Evolutionary conservation across 2,329 filamentous ascomycete genomes (phyloP).

Genomic region (Clonostachys rhizophaga): DNA sequence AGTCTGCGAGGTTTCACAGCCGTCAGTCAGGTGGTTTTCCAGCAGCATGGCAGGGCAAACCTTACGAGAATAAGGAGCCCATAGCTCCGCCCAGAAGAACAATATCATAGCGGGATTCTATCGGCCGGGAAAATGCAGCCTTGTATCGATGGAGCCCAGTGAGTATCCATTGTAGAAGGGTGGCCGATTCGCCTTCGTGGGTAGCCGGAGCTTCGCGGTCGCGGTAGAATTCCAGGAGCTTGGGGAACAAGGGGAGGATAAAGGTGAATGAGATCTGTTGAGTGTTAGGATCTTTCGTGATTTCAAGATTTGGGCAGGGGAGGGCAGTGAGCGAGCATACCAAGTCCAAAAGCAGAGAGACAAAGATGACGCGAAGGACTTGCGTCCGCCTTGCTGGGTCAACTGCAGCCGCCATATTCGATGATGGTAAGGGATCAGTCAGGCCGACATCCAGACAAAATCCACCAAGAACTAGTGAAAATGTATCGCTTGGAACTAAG

Average conservation of each 20-base stretch:
- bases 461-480: too few species aligned
- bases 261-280: slow-evolving; percentile 93
- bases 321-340: slow-evolving; percentile 44
- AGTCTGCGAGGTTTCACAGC: slow-evolving; percentile 45
- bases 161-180: slow-evolving; percentile 75
- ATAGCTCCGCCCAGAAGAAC: slow-evolving; percentile 90
- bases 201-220: slow-evolving; percentile 64
- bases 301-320: not conserved
- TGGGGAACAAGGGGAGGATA: slow-evolving; percentile 93
- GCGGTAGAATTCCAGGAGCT: slow-evolving; percentile 93
- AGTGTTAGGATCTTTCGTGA: slow-evolving; percentile 2
- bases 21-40: not conserved
- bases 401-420: slow-evolving; percentile 32
- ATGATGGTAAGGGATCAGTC: too few species aligned
- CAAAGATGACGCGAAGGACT: slow-evolving; percentile 82
- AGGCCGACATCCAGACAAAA: too few species aligned
- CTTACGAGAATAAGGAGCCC: slow-evolving; percentile 79
- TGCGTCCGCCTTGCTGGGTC: slow-evolving; percentile 62
- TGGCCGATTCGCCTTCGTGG: slow-evolving; percentile 36
- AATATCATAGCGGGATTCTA: slow-evolving; percentile 95
- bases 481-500: too few species aligned
- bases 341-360: slow-evolving; percentile 84
- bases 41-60: not conserved
- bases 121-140: slow-evolving; percentile 83
- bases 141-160: slow-evolving; percentile 91